Conservation (phyloP, 2,329 filamentous ascomycete species). For the Alternaria rosae region DNA sequence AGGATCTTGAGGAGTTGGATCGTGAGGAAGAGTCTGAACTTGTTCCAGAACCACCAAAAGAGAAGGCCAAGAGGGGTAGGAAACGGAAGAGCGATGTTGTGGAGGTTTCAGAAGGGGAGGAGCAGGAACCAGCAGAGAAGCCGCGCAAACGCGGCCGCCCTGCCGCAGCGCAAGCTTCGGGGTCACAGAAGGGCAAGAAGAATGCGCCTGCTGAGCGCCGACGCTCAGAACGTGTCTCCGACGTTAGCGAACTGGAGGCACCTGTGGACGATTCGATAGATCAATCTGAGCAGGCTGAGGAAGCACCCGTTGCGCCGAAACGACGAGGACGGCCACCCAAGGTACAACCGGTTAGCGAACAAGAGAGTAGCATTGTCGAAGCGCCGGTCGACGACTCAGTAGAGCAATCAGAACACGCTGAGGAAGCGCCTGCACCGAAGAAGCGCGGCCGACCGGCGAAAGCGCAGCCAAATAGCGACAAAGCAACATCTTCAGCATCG, state of each 20-base stretch:
- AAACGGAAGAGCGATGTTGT: conserved; percentile 41
- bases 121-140: conserved; percentile 22
- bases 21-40: conserved; percentile 40
- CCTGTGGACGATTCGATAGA: conserved; percentile 25
- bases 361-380: conserved; percentile 19
- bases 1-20: conserved; percentile 32
- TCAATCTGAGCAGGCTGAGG: conserved; percentile 34
- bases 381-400: conserved; percentile 23
- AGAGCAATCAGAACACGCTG: conserved; percentile 34
- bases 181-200: conserved; percentile 31
- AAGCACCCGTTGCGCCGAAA: conserved; percentile 29
- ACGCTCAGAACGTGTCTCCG: conserved; percentile 39
- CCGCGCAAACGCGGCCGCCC: conserved; percentile 28
- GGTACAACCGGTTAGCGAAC: conserved; percentile 20
- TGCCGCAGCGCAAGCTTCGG: conserved; percentile 14
- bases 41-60: conserved; percentile 33
- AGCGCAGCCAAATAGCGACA: conserved; percentile 21
- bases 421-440: conserved; percentile 31
- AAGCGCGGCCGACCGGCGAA: conserved; percentile 37
- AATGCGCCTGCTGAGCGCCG: conserved; percentile 22
- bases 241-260: conserved; percentile 38
- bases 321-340: conserved; percentile 38
- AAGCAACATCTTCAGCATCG: conserved; percentile 10
- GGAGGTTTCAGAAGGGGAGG: conserved; percentile 27
- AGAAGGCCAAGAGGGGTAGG: conserved; percentile 35